Evolutionary conservation across 352 stramenopile genomes (phyloP).

Genomic region (Chloridella minuta): DNA sequence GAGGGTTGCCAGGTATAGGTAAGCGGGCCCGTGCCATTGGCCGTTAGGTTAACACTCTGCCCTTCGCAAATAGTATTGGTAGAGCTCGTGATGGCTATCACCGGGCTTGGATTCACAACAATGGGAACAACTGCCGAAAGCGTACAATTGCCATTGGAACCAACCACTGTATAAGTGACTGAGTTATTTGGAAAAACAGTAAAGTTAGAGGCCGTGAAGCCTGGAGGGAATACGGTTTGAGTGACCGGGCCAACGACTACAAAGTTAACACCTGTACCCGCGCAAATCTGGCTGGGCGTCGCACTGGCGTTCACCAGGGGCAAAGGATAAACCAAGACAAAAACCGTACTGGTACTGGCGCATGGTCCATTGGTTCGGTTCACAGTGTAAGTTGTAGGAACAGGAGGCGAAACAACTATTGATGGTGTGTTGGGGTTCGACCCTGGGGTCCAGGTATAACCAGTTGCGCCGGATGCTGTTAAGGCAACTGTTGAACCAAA

Average conservation of each 20-base stretch:
- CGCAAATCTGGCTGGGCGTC: neutral
- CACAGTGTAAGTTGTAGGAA: neutral
- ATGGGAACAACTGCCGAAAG: neutral
- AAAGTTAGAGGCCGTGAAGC: too few relatives aligned
- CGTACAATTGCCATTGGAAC: neutral
- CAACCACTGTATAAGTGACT: neutral
- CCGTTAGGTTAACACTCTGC: neutral
- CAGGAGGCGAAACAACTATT: neutral
- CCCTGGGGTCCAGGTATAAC: neutral
- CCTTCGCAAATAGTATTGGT: neutral
- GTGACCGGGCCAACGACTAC: neutral
- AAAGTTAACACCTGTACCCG: neutral
- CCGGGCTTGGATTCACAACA: neutral
- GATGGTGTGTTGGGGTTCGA: neutral
- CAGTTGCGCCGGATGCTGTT: neutral
- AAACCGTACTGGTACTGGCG: neutral
- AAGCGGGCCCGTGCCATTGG: neutral
- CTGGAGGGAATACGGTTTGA: neutral
- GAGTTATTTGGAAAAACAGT: neutral
- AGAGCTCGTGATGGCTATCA: neutral
- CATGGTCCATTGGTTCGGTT: neutral
- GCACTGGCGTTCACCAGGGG: neutral
- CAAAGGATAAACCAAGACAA: neutral
- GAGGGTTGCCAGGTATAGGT: neutral
- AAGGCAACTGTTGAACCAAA: neutral